A percentile compares a stretch with the other conserved stretches of the same genome.
Conservation (phyloP, 2,329 filamentous ascomycete genomes). For the Penicillium expansum region DNA sequence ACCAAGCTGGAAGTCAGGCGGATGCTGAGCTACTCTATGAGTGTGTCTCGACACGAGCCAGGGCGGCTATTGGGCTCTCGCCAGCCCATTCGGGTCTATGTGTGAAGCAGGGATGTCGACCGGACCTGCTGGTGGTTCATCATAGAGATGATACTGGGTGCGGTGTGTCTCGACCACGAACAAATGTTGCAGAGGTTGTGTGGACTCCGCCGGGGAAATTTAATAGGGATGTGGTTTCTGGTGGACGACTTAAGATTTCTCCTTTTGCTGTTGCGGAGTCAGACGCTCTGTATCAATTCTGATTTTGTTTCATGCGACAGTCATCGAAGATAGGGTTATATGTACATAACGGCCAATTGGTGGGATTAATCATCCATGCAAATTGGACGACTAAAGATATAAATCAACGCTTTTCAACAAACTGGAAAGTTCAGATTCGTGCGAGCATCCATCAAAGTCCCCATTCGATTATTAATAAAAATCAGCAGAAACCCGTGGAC, state of each 20-base stretch:
- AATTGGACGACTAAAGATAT: not conserved
- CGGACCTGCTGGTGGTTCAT: slow-evolving; percentile 27
- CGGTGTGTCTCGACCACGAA: slow-evolving; percentile 25
- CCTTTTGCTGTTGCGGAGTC: not conserved
- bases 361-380: not conserved
- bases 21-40: slow-evolving; percentile 60
- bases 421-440: not conserved
- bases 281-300: not conserved
- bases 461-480: not conserved
- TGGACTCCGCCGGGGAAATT: slow-evolving; percentile 37
- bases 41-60: slow-evolving; percentile 48
- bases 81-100: not conserved
- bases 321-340: not conserved
- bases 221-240: slow-evolving; percentile 27
- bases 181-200: slow-evolving; percentile 37
- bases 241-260: slow-evolving; percentile 19
- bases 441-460: not conserved
- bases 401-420: not conserved
- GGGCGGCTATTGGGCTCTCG: slow-evolving; percentile 35
- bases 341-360: not conserved
- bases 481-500: not conserved
- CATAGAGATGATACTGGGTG: slow-evolving; percentile 35
- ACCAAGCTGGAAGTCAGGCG: slow-evolving; percentile 61
- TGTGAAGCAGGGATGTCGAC: slow-evolving; percentile 10
- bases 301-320: not conserved